Evolutionary conservation across 306 rosid genomes (phyloP).

Genomic region (Begonia loranthoides): DNA sequence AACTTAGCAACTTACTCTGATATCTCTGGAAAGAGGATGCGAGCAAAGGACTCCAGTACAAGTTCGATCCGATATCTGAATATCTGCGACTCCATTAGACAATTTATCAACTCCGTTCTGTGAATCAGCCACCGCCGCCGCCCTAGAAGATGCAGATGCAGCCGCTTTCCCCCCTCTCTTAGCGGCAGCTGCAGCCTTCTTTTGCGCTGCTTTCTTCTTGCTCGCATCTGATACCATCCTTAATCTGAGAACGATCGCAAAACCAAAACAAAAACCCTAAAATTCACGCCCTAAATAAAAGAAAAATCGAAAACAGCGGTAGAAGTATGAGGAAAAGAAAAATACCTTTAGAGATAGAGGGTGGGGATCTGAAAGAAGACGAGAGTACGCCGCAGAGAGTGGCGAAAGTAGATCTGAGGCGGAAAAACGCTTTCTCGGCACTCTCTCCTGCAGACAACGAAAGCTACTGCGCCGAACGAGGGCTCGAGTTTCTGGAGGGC

Average conservation of each 20-base stretch:
- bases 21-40: conserved; percentile 91
- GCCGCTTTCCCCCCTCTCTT: conserved; percentile 83
- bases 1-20: conserved; percentile 45
- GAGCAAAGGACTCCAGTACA: conserved; percentile 98
- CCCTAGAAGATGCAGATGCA: conserved; percentile 39
- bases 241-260: conserved; percentile 2
- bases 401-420: background rate
- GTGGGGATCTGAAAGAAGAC: conserved; percentile 10
- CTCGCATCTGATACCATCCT: conserved; percentile 99
- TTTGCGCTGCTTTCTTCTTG: conserved; percentile 97
- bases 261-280: too few species aligned
- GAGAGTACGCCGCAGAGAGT: conserved; percentile 6
- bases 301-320: background rate
- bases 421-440: background rate
- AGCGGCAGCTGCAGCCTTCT: conserved; percentile 97
- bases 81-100: conserved; percentile 39
- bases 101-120: conserved; percentile 55
- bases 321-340: background rate
- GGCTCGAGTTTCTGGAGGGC: background rate
- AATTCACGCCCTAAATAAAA: background rate
- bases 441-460: background rate
- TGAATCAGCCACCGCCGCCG: conserved; percentile 24
- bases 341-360: conserved; percentile 5
- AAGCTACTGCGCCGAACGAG: background rate
- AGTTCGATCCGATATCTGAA: conserved; percentile 83